These are phyloP conservation scores for Coniochaeta hoffmannii DNA, from an alignment of 2,329 filamentous ascomycete genomes.

Conservation along the genomic window DNA sequence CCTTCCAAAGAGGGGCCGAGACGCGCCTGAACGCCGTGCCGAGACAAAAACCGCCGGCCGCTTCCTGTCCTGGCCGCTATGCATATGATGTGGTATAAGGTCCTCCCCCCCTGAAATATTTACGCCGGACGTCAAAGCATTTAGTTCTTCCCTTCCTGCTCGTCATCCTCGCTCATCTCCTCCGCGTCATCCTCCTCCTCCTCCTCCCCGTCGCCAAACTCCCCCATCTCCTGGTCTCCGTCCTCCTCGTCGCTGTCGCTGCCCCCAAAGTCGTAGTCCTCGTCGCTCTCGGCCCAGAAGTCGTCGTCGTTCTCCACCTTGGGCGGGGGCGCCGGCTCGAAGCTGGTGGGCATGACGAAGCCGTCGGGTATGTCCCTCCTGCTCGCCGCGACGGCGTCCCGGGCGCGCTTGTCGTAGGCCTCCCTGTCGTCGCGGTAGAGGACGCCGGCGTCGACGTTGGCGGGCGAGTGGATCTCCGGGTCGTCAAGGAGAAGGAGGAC, in stretches of 20 bases:
- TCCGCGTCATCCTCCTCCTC: slow-evolving; percentile 46
- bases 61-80: neutral
- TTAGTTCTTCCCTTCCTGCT: neutral
- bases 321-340: slow-evolving; percentile 53
- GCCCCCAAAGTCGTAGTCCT: slow-evolving; percentile 71
- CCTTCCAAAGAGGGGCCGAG: neutral
- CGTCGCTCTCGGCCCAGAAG: slow-evolving; percentile 73
- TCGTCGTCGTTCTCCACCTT: slow-evolving; percentile 66
- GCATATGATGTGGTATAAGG: neutral
- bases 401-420: slow-evolving; percentile 63
- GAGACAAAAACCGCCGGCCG: neutral
- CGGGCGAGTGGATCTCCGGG: slow-evolving; percentile 86
- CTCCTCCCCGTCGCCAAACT: slow-evolving; percentile 50
- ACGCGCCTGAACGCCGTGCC: neutral
- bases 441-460: slow-evolving; percentile 89
- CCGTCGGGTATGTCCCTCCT: slow-evolving; percentile 72
- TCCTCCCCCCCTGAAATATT: neutral
- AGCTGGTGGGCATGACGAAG: slow-evolving; percentile 73
- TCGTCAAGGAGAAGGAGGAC: slow-evolving; percentile 89
- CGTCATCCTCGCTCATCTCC: neutral
- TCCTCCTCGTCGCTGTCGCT: slow-evolving; percentile 55
- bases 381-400: slow-evolving; percentile 62
- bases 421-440: slow-evolving; percentile 68
- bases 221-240: slow-evolving; percentile 54
- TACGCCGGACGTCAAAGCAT: neutral